Percentiles rank a stretch among this genome's conserved stretches.
phyloP scores from a whole-genome alignment of 257 asterid genomes.

The Solanum sitiens region DNA sequence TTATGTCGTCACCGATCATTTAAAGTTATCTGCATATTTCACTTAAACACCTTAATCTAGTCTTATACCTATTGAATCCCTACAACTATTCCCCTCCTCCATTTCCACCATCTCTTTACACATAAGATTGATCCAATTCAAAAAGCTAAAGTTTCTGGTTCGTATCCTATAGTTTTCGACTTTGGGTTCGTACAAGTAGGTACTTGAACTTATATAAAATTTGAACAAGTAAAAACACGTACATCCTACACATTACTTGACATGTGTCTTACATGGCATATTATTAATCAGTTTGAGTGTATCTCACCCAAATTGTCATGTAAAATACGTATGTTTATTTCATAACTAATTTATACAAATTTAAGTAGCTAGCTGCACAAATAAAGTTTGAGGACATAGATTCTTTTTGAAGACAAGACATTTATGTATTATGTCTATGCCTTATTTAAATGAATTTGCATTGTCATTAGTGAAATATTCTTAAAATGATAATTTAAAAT shows the following conservation, averaged over 20 bases:
- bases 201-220: not conserved
- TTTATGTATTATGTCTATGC: not conserved
- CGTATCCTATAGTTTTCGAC: not conserved
- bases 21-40: too few relatives aligned
- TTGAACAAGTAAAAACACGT: not conserved
- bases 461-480: not conserved
- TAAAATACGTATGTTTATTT: too few relatives aligned
- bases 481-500: too few relatives aligned
- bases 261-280: not conserved
- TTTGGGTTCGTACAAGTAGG: not conserved
- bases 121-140: not conserved
- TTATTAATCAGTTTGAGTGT: not conserved
- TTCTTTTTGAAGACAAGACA: too few relatives aligned
- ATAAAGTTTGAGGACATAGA: not conserved
- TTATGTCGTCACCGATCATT: not conserved
- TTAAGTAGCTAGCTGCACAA: too few relatives aligned
- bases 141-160: not conserved
- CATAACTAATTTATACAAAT: too few relatives aligned
- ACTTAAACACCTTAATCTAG: not conserved
- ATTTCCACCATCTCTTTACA: not conserved
- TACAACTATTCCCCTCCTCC: not conserved
- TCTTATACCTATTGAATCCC: not conserved
- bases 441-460: not conserved
- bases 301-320: not conserved
- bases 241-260: not conserved